These are phyloP conservation scores for Neopestalotiopsis sp. DNA, from an alignment of 2,329 filamentous ascomycete genomes.

Conservation along the genomic window DNA sequence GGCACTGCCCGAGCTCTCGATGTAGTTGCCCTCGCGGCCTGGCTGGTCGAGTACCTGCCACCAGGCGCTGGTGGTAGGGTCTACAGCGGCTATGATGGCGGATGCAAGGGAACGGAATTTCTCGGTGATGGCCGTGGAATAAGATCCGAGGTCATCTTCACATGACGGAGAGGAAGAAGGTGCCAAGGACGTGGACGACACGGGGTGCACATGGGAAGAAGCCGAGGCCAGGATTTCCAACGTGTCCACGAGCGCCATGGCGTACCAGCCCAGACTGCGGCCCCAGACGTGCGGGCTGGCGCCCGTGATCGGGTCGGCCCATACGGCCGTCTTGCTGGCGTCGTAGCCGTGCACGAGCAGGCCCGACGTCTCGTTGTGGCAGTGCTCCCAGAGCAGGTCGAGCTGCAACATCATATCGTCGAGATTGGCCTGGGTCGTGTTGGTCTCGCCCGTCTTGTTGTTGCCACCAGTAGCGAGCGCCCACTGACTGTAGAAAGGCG, in stretches of 20 bases:
- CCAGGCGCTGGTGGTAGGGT: slow-evolving; percentile 40
- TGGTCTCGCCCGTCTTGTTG: not conserved
- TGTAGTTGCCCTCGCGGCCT: slow-evolving; percentile 33
- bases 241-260: slow-evolving; percentile 43
- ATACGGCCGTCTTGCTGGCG: slow-evolving; percentile 36
- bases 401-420: slow-evolving; percentile 36
- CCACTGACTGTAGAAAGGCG: slow-evolving; percentile 44
- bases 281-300: slow-evolving; percentile 44
- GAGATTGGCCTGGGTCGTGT: slow-evolving; percentile 22
- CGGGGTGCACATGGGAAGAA: not conserved
- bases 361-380: slow-evolving; percentile 29
- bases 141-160: not conserved
- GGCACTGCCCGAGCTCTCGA: slow-evolving; percentile 36
- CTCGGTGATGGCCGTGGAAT: slow-evolving; percentile 22
- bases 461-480: slow-evolving; percentile 29
- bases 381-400: slow-evolving; percentile 35
- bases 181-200: too few species aligned
- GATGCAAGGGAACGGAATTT: slow-evolving; percentile 31
- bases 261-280: slow-evolving; percentile 44
- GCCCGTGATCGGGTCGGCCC: slow-evolving; percentile 41
- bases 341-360: slow-evolving; percentile 44
- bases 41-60: slow-evolving; percentile 42
- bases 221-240: slow-evolving; percentile 33
- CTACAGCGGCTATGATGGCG: slow-evolving; percentile 31
- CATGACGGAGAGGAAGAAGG: too few species aligned